These are phyloP conservation scores for Dryadomyces quercus-mongolicae DNA, from an alignment of 2,329 filamentous ascomycete species.

Conservation along the genomic window DNA sequence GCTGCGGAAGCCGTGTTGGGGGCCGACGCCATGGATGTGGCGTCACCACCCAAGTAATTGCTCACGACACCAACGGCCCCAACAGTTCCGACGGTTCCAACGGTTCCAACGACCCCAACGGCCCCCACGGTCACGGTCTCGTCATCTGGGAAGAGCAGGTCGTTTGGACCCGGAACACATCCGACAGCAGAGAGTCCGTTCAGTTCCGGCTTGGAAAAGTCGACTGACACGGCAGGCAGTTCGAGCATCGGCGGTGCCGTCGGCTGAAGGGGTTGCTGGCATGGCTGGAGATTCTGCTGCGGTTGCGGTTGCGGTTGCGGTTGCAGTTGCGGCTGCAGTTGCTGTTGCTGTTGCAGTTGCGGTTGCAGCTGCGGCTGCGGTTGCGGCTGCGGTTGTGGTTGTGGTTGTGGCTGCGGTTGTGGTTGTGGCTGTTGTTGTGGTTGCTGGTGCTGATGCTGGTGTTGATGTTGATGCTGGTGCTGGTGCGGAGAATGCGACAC, in stretches of 20 bases:
- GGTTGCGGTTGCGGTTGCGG: neutral
- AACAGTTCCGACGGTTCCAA: too few relatives aligned
- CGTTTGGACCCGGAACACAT: constrained; percentile 6
- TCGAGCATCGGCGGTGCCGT: neutral
- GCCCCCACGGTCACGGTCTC: constrained; percentile 5
- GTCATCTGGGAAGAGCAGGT: constrained; percentile 13
- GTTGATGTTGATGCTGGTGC: neutral
- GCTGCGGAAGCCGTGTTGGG: neutral
- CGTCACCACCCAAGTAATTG: neutral
- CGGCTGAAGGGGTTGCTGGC: neutral
- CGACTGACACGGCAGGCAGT: neutral
- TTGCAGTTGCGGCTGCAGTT: neutral
- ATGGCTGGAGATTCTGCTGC: neutral
- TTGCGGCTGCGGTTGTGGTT: constrained; percentile 1
- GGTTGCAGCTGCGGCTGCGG: neutral
- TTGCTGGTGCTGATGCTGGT: neutral
- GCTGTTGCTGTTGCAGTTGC: neutral
- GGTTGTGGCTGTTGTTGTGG: neutral
- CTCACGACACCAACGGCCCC: neutral
- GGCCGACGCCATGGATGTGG: neutral
- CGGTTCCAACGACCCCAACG: too few relatives aligned
- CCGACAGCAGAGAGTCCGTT: too few relatives aligned
- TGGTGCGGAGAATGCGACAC: neutral
- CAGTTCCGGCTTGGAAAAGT: neutral
- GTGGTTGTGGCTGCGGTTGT: constrained; percentile 1